phyloP scores from a whole-genome alignment of 768 basidiomycete species.

The Podaxis pistillaris region DNA sequence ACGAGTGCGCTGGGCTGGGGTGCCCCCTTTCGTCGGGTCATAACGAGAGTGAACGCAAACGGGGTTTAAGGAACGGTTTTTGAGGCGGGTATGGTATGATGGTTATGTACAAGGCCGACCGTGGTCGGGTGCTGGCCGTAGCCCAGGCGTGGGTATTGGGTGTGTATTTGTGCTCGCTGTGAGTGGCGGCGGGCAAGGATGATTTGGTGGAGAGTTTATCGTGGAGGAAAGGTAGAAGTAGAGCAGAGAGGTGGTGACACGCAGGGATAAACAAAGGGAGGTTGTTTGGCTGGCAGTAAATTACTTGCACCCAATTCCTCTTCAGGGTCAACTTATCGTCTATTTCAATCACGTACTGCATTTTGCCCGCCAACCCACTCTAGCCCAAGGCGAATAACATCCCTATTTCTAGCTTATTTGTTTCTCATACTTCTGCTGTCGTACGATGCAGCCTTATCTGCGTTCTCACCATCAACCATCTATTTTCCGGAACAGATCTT shows the following conservation, averaged over 20 bases:
- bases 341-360: neutral
- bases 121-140: neutral
- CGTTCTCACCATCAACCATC: neutral
- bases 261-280: conserved; percentile 31
- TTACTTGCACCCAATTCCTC: neutral
- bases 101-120: neutral
- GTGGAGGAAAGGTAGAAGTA: neutral
- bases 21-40: conserved; percentile 35
- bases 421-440: neutral
- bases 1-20: conserved; percentile 21
- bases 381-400: neutral
- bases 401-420: neutral
- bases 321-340: neutral
- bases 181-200: conserved; percentile 27
- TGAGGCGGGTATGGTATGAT: neutral
- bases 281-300: neutral
- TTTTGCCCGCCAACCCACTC: neutral
- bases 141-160: neutral
- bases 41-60: neutral
- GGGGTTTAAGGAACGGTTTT: neutral
- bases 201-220: neutral
- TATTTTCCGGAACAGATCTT: neutral
- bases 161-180: neutral
- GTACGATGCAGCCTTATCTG: neutral
- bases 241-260: conserved; percentile 23